Base-by-base conservation (phyloP, 495 filamentous ascomycete species). In the Hypoxylon rickii region DNA sequence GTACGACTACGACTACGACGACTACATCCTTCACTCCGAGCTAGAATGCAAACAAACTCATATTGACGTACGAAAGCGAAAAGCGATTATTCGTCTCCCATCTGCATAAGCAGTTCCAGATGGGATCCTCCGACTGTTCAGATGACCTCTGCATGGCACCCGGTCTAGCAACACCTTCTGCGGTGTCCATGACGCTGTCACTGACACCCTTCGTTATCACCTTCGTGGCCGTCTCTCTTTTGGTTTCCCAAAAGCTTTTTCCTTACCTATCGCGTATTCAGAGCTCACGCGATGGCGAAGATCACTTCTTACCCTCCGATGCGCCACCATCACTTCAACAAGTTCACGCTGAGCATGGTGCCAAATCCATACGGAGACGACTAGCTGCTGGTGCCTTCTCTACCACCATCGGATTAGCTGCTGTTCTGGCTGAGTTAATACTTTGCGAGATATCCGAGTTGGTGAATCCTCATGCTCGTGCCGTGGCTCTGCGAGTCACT, bases 381-480 rank as follows among this genome's bases (percentile, higher is more conserved):
- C 54, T 86, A 19, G 84, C 86, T 11, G 82, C 80, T 3, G 63
- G 78, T 18, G 83, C 86, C 18, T 92, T 92, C 64, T 83, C 86
- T 17, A 79, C 79, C 0, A 92, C 86, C 1, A 77, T 92, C 34
- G 89, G 84, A 16, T 78, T 92, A 24, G 82, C 88, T 0, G 77
- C 84, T 12, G 88, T 92, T 11, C 75, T 94, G 11, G 87, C 81
- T 11, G 87, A 90, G 69, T 65, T 92, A 40, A 85, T 94, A 16
- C 71, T 92, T 11, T 89, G 87, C 55, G 89, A 94, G 68, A 87
- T 94, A 42, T 83, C 85, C n/a, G 86, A 87, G 54, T 77, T 83
- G 5, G 73, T 90, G 26, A 78, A 86, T 55, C 75, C 82, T 17
- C 70, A 74, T 16, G 87, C 86, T 19, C 77, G 89, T 17, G 74